phyloP scores from a whole-genome alignment of 106 monocot genomes.

The Phalaenopsis aphrodite region DNA sequence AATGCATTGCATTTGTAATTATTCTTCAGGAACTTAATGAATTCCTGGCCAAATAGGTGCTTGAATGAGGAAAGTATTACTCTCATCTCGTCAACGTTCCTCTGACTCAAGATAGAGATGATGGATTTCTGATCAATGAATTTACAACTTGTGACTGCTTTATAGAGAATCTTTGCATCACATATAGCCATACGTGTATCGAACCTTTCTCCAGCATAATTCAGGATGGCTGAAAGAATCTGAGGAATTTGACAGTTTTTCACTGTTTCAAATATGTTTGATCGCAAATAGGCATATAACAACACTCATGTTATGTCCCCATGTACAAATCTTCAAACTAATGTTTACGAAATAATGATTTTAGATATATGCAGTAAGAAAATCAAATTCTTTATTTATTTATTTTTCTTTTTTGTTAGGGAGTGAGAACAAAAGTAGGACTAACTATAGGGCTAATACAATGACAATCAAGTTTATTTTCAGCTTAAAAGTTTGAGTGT shows the following conservation, averaged over 20 bases:
- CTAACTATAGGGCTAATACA: too few relatives aligned
- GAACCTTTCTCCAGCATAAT: conserved; percentile 9
- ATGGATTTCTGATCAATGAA: conserved; percentile 24
- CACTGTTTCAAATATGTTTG: too few relatives aligned
- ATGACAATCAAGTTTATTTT: too few relatives aligned
- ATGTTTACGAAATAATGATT: too few relatives aligned
- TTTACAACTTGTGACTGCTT: conserved; percentile 35
- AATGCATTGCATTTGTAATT: conserved; percentile 29
- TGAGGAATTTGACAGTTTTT: not conserved
- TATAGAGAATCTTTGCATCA: conserved; percentile 43
- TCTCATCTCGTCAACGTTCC: conserved; percentile 29
- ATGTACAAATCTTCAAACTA: too few relatives aligned
- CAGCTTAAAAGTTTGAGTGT: too few relatives aligned
- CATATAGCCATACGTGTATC: conserved; percentile 39
- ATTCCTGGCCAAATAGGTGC: conserved; percentile 39
- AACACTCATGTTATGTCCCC: too few relatives aligned
- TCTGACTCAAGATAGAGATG: conserved; percentile 16
- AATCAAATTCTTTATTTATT: too few relatives aligned
- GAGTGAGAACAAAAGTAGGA: too few relatives aligned
- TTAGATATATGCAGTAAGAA: too few relatives aligned
- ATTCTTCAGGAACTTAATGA: conserved; percentile 33
- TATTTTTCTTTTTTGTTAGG: too few relatives aligned
- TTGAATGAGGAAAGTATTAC: conserved; percentile 30
- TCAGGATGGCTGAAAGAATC: conserved; percentile 39
- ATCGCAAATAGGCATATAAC: too few relatives aligned